These are phyloP conservation scores for Sugiyamaella novakii DNA, from an alignment of 1,139 yeast genomes.

Conservation along the genomic window DNA sequence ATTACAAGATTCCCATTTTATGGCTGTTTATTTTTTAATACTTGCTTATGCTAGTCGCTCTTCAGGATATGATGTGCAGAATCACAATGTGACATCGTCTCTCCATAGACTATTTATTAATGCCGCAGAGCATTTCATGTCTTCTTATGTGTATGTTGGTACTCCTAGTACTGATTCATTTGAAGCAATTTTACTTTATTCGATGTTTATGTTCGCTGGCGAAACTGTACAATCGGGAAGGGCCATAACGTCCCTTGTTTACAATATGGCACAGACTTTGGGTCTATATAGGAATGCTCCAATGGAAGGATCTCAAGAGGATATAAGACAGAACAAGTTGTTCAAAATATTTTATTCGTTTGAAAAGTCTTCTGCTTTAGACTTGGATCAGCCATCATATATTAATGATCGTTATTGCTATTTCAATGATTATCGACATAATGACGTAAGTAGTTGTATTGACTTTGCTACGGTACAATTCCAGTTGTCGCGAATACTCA, in stretches of 20 bases:
- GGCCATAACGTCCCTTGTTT: slow-evolving; percentile 14
- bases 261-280: slow-evolving; percentile 19
- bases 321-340: slow-evolving; percentile 2
- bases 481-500: slow-evolving; percentile 13
- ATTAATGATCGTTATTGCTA: slow-evolving; percentile 20
- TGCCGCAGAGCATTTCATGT: slow-evolving; percentile 21
- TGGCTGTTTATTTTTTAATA: slow-evolving; percentile 18
- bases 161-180: slow-evolving; percentile 14
- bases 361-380: slow-evolving; percentile 20
- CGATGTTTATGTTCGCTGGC: slow-evolving; percentile 22
- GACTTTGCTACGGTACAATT: slow-evolving; percentile 11
- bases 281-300: slow-evolving; percentile 14
- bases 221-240: slow-evolving; percentile 20
- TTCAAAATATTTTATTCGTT: slow-evolving; percentile 16
- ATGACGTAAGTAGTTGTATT: neutral
- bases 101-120: slow-evolving; percentile 18
- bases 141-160: slow-evolving; percentile 16
- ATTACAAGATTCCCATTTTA: slow-evolving; percentile 10
- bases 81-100: slow-evolving; percentile 19
- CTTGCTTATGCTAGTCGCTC: slow-evolving; percentile 21
- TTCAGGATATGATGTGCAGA: slow-evolving; percentile 19
- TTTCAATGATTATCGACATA: slow-evolving; percentile 8
- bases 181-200: slow-evolving; percentile 18
- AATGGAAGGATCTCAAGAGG: neutral
- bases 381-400: slow-evolving; percentile 20